Percentiles rank a stretch among this genome's conserved stretches.
These are phyloP conservation scores for Candida germanica DNA, from an alignment of 805 yeast species.

Conservation along the genomic window DNA sequence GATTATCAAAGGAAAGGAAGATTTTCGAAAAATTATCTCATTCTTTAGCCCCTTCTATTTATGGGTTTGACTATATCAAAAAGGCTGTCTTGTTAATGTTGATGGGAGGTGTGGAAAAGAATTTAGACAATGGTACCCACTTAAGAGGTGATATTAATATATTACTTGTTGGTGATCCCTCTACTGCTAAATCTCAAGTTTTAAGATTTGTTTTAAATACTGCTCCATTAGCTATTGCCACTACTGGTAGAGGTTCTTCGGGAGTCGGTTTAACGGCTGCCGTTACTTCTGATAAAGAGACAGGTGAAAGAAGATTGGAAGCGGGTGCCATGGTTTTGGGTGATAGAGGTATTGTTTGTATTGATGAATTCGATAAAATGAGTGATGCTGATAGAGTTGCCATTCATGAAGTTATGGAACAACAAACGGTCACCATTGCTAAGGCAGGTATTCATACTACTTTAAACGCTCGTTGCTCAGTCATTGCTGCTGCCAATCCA, in stretches of 20 bases:
- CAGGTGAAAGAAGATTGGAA: constrained; percentile 93
- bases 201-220: constrained; percentile 91
- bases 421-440: constrained; percentile 96
- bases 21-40: constrained; percentile 77
- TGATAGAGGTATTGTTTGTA: constrained; percentile 95
- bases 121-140: constrained; percentile 91
- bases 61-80: constrained; percentile 88
- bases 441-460: constrained; percentile 98
- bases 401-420: constrained; percentile 99
- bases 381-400: constrained; percentile 95
- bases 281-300: constrained; percentile 92
- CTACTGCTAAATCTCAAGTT: constrained; percentile 96
- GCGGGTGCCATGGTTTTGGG: constrained; percentile 99
- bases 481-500: constrained; percentile 97
- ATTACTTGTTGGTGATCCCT: constrained; percentile 97
- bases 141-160: constrained; percentile 96
- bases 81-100: constrained; percentile 88
- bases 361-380: constrained; percentile 99
- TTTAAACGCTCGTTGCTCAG: constrained; percentile 93
- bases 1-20: constrained; percentile 63
- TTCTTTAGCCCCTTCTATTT: constrained; percentile 93
- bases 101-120: constrained; percentile 92
- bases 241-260: constrained; percentile 99
- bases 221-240: constrained; percentile 92
- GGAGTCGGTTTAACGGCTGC: constrained; percentile 99